Evolutionary conservation across 179 eudicot genomes (phyloP), one percentile per base, ranked within the genome.

Genomic region (Silene noctiflora): DNA sequence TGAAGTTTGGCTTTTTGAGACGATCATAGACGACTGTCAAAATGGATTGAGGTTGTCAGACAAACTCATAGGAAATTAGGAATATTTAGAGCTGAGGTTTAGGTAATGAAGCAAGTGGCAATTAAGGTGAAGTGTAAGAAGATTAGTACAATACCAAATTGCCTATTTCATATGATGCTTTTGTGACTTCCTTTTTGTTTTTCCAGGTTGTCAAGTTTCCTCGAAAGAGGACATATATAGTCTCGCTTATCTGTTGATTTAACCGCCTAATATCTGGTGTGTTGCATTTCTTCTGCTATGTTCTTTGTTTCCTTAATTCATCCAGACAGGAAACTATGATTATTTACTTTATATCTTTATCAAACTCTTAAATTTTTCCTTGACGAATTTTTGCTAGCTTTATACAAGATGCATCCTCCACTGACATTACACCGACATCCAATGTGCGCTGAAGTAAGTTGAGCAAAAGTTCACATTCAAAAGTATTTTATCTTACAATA

Each of bases 401-500:
- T 72, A 5, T 17, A 0, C 61, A 59, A 77, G 75, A 89, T 89
- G 93, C 93, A 89, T 86, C 93, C 93, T 82, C 91, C 91, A 74
- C 77, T 89, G 75, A 89, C 93, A 14, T 67, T 89, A 33, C 91
- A 89, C 76, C 78, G 88, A 82, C 93, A 89, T 76, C 93, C 93
- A 31, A 85, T 89, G 91, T 89, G 93, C 71, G 93, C 83, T 75
- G 91, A 89, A 78, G 93, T 89, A 83, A 89, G 89, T 82, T 77
- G 25, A 73, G 60, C 19, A 56, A 56, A 53, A 56, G 60, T 17
- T 16, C 60, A 56, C 60, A 4, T 56, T 56, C n/a, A 56, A 4
- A 56, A 56, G 60, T 56, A 56, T 56, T 56, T 16, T 17, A 56
- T 55, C 60, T 55, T 16, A 16, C 21, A 17, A 16, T n/a, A 56